Evolutionary conservation across 441 rosid genomes (phyloP).

Genomic region (Breynia disticha): DNA sequence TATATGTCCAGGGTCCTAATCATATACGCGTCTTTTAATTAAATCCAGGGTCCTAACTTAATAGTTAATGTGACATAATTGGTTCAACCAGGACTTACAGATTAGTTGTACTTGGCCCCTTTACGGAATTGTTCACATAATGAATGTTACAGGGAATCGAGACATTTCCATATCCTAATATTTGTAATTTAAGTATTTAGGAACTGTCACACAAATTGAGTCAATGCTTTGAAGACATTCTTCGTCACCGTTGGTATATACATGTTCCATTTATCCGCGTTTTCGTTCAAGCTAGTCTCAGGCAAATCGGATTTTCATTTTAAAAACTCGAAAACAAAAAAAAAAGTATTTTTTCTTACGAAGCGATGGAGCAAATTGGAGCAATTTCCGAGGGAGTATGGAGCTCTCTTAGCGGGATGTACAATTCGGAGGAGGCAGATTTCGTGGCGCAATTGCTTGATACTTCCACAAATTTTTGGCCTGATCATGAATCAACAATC

Average conservation of each 20-base stretch:
- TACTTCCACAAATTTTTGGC: constrained; percentile 25
- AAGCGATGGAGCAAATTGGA: constrained; percentile 45
- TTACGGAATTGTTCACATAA: constrained; percentile 4
- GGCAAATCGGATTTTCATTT: neutral
- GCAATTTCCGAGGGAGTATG: constrained; percentile 42
- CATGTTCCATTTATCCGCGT: too few species aligned
- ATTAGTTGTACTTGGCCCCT: constrained; percentile 38
- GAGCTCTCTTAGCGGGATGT: constrained; percentile 45
- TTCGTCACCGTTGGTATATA: too few species aligned
- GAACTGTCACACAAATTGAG: too few species aligned
- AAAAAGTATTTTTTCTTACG: neutral
- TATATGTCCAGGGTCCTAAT: too few species aligned
- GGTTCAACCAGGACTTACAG: constrained; percentile 10
- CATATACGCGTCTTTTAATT: too few species aligned
- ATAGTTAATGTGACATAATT: constrained; percentile 15
- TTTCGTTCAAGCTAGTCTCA: too few species aligned
- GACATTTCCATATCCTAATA: constrained; percentile 11
- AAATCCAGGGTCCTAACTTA: too few species aligned
- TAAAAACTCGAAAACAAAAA: neutral
- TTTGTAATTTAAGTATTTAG: constrained; percentile 4
- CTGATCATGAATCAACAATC: constrained; percentile 27
- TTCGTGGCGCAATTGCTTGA: constrained; percentile 62
- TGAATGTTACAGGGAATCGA: constrained; percentile 10
- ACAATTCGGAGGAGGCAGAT: constrained; percentile 52
- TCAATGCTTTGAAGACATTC: constrained; percentile 6